Percentiles rank a stretch among this genome's conserved stretches.
Evolutionary conservation across 345 rosid genomes (phyloP).

Genomic region (Arabidopsis thaliana): DNA sequence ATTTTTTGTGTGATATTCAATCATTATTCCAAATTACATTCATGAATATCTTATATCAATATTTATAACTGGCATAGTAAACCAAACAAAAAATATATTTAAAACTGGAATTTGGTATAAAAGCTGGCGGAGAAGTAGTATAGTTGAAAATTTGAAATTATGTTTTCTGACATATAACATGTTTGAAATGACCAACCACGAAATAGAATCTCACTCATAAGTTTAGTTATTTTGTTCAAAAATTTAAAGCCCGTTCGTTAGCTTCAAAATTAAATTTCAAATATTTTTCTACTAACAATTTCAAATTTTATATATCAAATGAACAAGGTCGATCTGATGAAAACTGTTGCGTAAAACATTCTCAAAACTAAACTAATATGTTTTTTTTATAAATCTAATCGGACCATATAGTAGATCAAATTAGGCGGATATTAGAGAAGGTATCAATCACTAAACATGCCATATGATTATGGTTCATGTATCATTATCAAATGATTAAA

Average conservation of each 20-base stretch:
- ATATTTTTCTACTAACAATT: too few species aligned
- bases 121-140: conserved; percentile 8
- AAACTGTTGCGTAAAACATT: conserved; percentile 1
- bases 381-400: neutral
- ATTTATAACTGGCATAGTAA: neutral
- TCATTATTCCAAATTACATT: neutral
- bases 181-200: neutral
- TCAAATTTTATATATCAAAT: neutral
- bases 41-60: neutral
- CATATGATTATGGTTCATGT: conserved; percentile 36
- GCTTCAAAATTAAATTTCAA: neutral
- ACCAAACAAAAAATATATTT: neutral
- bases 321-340: neutral
- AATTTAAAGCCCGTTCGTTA: neutral
- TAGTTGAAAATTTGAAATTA: conserved; percentile 7
- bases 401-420: conserved; percentile 10
- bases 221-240: conserved; percentile 2
- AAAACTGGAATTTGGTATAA: neutral
- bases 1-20: neutral
- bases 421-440: conserved; percentile 17
- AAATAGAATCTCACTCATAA: neutral
- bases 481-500: conserved; percentile 37
- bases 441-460: conserved; percentile 29
- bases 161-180: conserved; percentile 1
- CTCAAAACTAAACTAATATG: neutral